phyloP scores from a whole-genome alignment of 192 early-diverging fungal genomes.

The Lunasporangiospora selenospora region DNA sequence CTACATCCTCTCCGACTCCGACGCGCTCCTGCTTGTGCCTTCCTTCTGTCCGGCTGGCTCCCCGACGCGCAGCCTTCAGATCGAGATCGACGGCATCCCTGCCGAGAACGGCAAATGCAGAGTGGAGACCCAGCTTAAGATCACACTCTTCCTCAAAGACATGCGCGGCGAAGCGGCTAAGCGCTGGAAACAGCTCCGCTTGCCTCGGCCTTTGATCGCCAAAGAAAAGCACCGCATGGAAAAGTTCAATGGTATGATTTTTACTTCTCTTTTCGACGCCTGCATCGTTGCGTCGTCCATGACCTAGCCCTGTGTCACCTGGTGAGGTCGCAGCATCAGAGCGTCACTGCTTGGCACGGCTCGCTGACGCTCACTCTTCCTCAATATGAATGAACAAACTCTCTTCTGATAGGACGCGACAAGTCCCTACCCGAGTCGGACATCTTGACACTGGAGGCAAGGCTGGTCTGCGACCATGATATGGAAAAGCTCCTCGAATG shows the following conservation, averaged over 20 bases:
- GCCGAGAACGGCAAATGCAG: conserved; percentile 65
- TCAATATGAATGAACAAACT: no score
- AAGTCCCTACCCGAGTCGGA: conserved; percentile 48
- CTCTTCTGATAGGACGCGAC: conserved; percentile 43
- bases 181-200: conserved; percentile 71
- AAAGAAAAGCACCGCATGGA: conserved; percentile 68
- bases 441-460: conserved; percentile 70
- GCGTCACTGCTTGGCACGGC: no score
- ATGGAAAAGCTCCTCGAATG: conserved; percentile 69
- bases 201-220: conserved; percentile 75
- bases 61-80: conserved; percentile 9
- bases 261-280: no score
- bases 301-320: no score
- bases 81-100: conserved; percentile 44
- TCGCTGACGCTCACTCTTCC: no score
- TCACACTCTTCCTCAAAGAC: conserved; percentile 71
- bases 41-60: not conserved
- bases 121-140: conserved; percentile 87
- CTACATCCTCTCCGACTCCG: not conserved
- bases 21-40: not conserved
- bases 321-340: no score
- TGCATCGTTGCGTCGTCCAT: no score
- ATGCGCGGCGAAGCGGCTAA: conserved; percentile 57
- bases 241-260: conserved; percentile 56
- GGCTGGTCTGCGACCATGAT: conserved; percentile 77